Percentiles rank a stretch among this genome's conserved stretches.
Conservation (phyloP, 768 basidiomycete species). For the Coprinopsis strossmayeri region DNA sequence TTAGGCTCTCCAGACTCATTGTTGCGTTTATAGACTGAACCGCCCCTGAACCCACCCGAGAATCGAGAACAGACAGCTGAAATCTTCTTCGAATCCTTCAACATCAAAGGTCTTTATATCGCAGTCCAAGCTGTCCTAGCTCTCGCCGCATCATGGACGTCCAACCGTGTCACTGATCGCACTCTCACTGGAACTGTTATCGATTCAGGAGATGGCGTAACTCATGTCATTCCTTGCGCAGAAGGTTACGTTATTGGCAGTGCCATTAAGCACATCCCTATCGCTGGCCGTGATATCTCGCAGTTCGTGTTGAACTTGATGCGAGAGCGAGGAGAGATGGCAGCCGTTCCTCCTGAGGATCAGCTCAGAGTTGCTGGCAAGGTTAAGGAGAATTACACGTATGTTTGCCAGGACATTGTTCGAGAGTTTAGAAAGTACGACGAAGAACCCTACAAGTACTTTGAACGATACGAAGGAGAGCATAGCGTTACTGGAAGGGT, state of each 20-base stretch:
- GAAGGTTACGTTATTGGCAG: conserved; percentile 99
- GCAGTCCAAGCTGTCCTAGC: conserved; percentile 98
- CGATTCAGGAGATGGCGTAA: conserved; percentile 98
- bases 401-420: conserved; percentile 98
- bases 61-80: conserved; percentile 99
- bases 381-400: conserved; percentile 97
- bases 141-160: conserved; percentile 95
- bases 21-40: conserved; percentile 71
- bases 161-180: conserved; percentile 81
- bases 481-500: conserved; percentile 90
- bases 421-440: conserved; percentile 99
- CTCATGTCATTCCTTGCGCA: conserved; percentile 93
- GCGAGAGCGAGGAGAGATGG: conserved; percentile 91
- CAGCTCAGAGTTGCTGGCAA: conserved; percentile 86
- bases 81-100: conserved; percentile 99
- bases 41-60: conserved; percentile 95
- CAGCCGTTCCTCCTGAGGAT: conserved; percentile 89
- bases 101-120: conserved; percentile 97
- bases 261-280: conserved; percentile 98
- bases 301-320: conserved; percentile 94
- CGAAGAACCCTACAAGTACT: conserved; percentile 90
- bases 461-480: conserved; percentile 90
- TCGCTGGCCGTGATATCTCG: conserved; percentile 95
- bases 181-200: conserved; percentile 96
- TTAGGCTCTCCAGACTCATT: too few species aligned